These are phyloP conservation scores for Leucocoprinus birnbaumii DNA, from an alignment of 768 basidiomycete species.

Conservation along the genomic window DNA sequence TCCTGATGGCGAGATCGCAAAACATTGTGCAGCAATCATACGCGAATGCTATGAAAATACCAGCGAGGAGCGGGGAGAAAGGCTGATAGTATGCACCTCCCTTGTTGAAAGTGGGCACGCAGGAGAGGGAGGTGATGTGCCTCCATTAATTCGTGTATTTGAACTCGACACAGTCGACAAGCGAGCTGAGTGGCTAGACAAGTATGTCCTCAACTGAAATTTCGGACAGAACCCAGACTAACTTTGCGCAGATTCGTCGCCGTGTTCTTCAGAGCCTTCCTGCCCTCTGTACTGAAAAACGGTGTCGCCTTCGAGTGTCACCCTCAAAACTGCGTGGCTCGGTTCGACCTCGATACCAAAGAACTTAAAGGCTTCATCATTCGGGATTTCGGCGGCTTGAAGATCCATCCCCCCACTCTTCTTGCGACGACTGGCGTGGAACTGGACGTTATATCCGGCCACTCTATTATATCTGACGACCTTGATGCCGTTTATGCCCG, in stretches of 20 bases:
- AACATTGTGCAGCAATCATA: constrained; percentile 51
- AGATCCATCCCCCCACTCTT: constrained; percentile 49
- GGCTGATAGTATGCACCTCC: constrained; percentile 54
- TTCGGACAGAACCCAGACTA: background rate
- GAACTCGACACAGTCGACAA: constrained; percentile 49
- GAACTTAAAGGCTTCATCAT: constrained; percentile 53
- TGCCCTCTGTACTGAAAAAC: constrained; percentile 50
- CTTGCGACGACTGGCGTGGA: constrained; percentile 47
- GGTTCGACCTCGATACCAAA: constrained; percentile 46
- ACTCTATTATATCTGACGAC: constrained; percentile 47
- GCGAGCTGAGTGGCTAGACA: constrained; percentile 45
- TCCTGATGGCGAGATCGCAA: constrained; percentile 47
- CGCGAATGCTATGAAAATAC: constrained; percentile 50
- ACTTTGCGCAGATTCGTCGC: constrained; percentile 37
- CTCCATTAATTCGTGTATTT: constrained; percentile 49
- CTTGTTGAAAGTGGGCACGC: constrained; percentile 53
- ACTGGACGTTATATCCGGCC: constrained; percentile 42
- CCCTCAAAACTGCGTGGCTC: constrained; percentile 57
- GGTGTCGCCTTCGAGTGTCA: constrained; percentile 61
- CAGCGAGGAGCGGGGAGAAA: constrained; percentile 44
- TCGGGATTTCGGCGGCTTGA: constrained; percentile 56
- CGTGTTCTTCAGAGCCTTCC: constrained; percentile 51
- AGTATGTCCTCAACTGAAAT: constrained; percentile 25
- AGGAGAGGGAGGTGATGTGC: constrained; percentile 40
- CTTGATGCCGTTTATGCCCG: constrained; percentile 54